Evolutionary conservation across 2,329 filamentous ascomycete genomes (phyloP), one percentile per base, ranked within the genome.

Genomic region (Pseudopithomyces chartarum): DNA sequence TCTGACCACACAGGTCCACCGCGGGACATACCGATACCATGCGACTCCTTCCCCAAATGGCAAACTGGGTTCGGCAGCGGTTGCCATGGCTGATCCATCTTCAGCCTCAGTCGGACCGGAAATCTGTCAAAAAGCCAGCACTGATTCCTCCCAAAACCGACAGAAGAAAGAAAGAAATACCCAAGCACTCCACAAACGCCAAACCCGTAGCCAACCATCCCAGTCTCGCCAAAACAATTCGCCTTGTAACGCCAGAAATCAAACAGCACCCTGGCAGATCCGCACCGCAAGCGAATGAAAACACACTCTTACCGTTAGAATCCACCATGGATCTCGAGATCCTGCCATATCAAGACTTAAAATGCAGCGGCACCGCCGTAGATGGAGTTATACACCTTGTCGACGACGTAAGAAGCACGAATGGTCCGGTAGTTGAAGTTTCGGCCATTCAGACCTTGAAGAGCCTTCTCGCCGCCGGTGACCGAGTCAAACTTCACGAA

Each of bases 401-500:
- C 95, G 77, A 98, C 94, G 80, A 99, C 92, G 77, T 93, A 95
- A 64, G 92, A 90, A 69, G 94, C 95, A 75, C 90, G 94, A 77
- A 99, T 96, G 83, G 91, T 92, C 72, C 89, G 87, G 71, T 91
- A 91, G 73, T 92, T 95, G 79, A 99, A 99, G 79, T 91, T 97
- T 74, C 95, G 89, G 73, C 95, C 95, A 78, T 99, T 98, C 61
- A 99, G 87, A 73, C 95, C 95, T 77, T 96, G 96, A 80, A 98
- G 96, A 69, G 95, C 95, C 75, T 97, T 98, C 79, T 97, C 92
- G 75, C 94, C 94, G 68, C 94, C 94, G 76, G 93, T 87, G 61
- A 98, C 91, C 72, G 92, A 90, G 79, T 97, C 92, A 81, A 99
- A 99, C 79, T 99, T 99, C 77, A 99, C 88, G 79, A 97, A 99